Evolutionary conservation across 2,329 filamentous ascomycete genomes (phyloP).

Genomic region (Nigrospora oryzae): DNA sequence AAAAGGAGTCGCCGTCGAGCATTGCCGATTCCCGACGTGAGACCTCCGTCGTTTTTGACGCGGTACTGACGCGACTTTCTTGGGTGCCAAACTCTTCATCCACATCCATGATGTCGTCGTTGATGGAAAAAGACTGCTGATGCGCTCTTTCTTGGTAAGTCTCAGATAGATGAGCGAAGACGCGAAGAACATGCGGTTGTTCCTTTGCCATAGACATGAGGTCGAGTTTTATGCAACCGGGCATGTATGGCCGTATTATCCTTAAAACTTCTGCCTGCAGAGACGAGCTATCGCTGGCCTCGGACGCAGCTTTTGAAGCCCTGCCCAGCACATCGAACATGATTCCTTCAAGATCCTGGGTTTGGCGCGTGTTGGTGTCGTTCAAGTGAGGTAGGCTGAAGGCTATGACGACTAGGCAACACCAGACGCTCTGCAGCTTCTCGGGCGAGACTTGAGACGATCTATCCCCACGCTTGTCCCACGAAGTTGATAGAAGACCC

Average conservation of each 20-base stretch:
- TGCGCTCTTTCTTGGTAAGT: conserved; percentile 20
- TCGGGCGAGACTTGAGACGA: conserved; percentile 41
- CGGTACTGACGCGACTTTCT: conserved; percentile 34
- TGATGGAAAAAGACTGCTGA: conserved; percentile 23
- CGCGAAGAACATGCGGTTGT: conserved; percentile 29
- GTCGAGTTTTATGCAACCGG: conserved; percentile 27
- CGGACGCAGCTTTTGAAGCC: conserved; percentile 29
- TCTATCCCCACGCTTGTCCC: conserved; percentile 36
- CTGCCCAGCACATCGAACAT: conserved; percentile 32
- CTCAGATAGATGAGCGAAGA: conserved; percentile 31
- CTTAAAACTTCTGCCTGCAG: conserved; percentile 39
- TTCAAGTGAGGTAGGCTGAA: conserved; percentile 39
- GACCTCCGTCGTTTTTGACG: conserved; percentile 27
- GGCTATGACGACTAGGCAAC: conserved; percentile 35
- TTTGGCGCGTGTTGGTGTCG: conserved; percentile 37
- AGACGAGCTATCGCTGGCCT: conserved; percentile 33
- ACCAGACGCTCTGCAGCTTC: conserved; percentile 42
- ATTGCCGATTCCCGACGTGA: conserved; percentile 37
- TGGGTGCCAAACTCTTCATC: conserved; percentile 59
- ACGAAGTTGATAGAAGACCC: conserved; percentile 34
- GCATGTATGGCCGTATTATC: conserved; percentile 36
- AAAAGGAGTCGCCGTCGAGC: conserved; percentile 36
- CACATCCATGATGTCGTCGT: conserved; percentile 55
- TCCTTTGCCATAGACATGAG: conserved; percentile 28
- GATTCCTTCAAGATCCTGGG: conserved; percentile 35